Evolutionary conservation across 441 rosid genomes (phyloP).

Genomic region (Sinapis alba): DNA sequence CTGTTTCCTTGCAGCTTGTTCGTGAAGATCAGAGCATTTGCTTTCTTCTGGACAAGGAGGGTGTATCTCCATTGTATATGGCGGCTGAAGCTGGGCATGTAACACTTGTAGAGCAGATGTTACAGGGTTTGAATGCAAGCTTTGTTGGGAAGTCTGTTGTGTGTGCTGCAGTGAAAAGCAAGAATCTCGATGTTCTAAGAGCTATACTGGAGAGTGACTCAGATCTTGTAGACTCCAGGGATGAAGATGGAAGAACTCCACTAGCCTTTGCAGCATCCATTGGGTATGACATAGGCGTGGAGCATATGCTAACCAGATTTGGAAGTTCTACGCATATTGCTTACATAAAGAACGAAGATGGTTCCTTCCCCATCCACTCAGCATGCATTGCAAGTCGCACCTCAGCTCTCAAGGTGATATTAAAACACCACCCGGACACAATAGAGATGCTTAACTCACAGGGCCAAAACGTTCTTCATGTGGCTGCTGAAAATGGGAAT

Average conservation of each 20-base stretch:
- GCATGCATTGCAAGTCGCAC: background rate
- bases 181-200: constrained; percentile 17
- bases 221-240: constrained; percentile 12
- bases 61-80: constrained; percentile 29
- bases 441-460: constrained; percentile 23
- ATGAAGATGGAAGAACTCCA: constrained; percentile 13
- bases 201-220: constrained; percentile 22
- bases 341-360: constrained; percentile 21
- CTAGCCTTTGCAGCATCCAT: constrained; percentile 25
- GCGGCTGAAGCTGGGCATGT: constrained; percentile 25
- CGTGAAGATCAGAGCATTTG: background rate
- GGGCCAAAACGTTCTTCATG: constrained; percentile 27
- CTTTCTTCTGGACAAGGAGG: constrained; percentile 14
- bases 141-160: constrained; percentile 19
- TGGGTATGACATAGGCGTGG: constrained; percentile 11
- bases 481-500: constrained; percentile 21
- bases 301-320: constrained; percentile 7
- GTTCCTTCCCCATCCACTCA: constrained; percentile 26
- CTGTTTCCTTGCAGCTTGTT: constrained; percentile 26
- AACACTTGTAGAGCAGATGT: constrained; percentile 15
- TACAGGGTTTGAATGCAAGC: constrained; percentile 27
- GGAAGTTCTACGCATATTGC: constrained; percentile 6
- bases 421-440: constrained; percentile 15
- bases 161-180: constrained; percentile 9
- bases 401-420: constrained; percentile 8